These are phyloP conservation scores for Aspergillus sp. DNA, from an alignment of 2,329 filamentous ascomycete genomes.

Conservation along the genomic window DNA sequence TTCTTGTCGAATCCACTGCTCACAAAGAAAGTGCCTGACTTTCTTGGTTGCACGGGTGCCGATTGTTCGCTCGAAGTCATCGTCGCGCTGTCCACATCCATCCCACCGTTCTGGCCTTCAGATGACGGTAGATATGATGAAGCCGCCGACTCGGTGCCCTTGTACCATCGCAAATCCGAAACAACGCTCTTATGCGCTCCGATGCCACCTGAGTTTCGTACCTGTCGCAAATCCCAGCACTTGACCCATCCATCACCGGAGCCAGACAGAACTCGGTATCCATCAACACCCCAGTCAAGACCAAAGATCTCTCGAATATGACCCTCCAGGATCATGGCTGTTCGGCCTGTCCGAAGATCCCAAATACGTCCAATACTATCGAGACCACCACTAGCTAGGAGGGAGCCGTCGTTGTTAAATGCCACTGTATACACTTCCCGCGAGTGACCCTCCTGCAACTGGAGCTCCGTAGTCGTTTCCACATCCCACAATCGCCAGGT, in stretches of 20 bases:
- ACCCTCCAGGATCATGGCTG: conserved; percentile 91
- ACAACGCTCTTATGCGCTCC: conserved; percentile 90
- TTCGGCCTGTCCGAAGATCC: conserved; percentile 88
- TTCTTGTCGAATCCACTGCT: conserved; percentile 90
- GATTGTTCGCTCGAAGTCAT: conserved; percentile 10
- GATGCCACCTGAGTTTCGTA: conserved; percentile 75
- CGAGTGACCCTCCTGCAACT: conserved; percentile 91
- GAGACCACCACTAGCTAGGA: conserved; percentile 85
- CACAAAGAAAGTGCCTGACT: conserved; percentile 86
- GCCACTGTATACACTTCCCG: conserved; percentile 85
- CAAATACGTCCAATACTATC: conserved; percentile 94
- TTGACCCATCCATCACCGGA: conserved; percentile 95
- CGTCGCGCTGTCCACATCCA: conserved; percentile 26
- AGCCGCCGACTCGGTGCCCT: conserved; percentile 72
- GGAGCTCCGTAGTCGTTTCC: conserved; percentile 73
- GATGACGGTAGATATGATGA: conserved; percentile 54
- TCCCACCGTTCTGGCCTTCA: conserved; percentile 59
- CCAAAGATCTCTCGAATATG: conserved; percentile 92
- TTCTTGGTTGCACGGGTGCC: conserved; percentile 63
- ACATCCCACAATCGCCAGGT: conserved; percentile 98
- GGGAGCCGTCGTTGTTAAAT: conserved; percentile 87
- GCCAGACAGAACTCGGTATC: conserved; percentile 86
- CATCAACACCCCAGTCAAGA: conserved; percentile 87
- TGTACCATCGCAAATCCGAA: conserved; percentile 90
- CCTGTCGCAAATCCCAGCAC: conserved; percentile 94